Evolutionary conservation across 495 filamentous ascomycete species (phyloP), one percentile per base, ranked within the genome.

Genomic region (Tuber melanosporum): DNA sequence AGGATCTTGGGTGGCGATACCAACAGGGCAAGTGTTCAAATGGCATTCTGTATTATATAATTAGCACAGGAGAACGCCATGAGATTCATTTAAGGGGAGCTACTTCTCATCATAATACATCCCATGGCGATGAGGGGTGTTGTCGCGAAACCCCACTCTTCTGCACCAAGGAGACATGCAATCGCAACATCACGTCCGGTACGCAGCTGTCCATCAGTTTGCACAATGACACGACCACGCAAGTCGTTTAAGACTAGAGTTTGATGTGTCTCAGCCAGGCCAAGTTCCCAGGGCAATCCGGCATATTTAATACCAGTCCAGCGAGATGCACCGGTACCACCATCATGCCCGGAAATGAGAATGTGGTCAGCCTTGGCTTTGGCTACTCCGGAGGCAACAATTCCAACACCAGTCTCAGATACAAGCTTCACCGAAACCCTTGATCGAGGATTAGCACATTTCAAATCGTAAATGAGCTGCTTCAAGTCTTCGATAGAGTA

Each of bases 291-390:
- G 15, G 95, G 96, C 62, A 98, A 90, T 87, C 95, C 95, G 78
- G 96, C 95, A 85, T 98, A 98, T 86, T 98, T 98, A 90, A 99
- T 99, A 86, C 95, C 95, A 84, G 95, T 99, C 95, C 95, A 99
- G 82, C 95, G 88, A 62, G 95, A 98, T 76, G 95, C 95, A 88
- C 95, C 95, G 81, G 95, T 99, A 82, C 95, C 95, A 87, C 95
- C 95, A 84, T 99, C 95, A 81, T 99, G 95, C 75, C 95, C 96
- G 49, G 96, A 98, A 81, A 99, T 99, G 79, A 99, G 86, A 83
- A 99, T 97, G 84, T 99, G 95, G 82, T 99, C 95, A 75, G 95
- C 94, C 87, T 98, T 98, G 19, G 96, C 95, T 86, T 99, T 99
- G 43, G 96, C 95, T 72, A 99, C 95, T 90, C 95, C 95, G 52